Percentiles rank a stretch among this genome's conserved stretches.
phyloP scores from a whole-genome alignment of 2,329 filamentous ascomycete species.

The Aspergillus pseudonomiae region DNA sequence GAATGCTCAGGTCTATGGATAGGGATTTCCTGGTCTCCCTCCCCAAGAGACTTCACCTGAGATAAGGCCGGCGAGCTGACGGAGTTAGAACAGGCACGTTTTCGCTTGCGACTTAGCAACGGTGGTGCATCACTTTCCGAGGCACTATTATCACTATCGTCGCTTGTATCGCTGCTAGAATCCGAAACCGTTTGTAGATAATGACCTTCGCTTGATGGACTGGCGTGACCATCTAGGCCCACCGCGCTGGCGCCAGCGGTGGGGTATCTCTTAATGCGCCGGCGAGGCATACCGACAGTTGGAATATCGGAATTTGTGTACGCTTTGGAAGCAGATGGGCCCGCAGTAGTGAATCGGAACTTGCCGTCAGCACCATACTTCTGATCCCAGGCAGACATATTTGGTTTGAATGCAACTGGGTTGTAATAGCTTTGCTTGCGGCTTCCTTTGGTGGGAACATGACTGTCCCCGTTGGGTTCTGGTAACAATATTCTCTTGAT shows the following conservation, averaged over 20 bases:
- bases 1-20: slow-evolving; percentile 33
- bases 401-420: slow-evolving; percentile 55
- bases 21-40: slow-evolving; percentile 23
- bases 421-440: slow-evolving; percentile 52
- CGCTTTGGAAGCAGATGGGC: slow-evolving; percentile 9
- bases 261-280: slow-evolving; percentile 12
- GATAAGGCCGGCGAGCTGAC: slow-evolving; percentile 33
- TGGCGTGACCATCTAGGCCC: slow-evolving; percentile 9
- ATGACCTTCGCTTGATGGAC: slow-evolving; percentile 13
- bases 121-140: slow-evolving; percentile 27
- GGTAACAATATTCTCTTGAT: slow-evolving; percentile 51
- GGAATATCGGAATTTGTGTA: slow-evolving; percentile 33
- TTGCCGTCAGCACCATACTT: slow-evolving; percentile 57
- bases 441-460: slow-evolving; percentile 13
- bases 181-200: slow-evolving; percentile 28
- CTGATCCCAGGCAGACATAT: slow-evolving; percentile 51
- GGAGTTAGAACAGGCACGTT: slow-evolving; percentile 37
- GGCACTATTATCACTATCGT: slow-evolving; percentile 31
- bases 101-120: slow-evolving; percentile 35
- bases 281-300: slow-evolving; percentile 41
- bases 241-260: slow-evolving; percentile 4
- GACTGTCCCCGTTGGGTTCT: slow-evolving; percentile 13
- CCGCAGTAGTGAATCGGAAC: slow-evolving; percentile 42
- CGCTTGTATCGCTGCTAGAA: slow-evolving; percentile 31
- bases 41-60: slow-evolving; percentile 28